Evolutionary conservation across 2,329 filamentous ascomycete genomes (phyloP).

Genomic region (Paecilomyces sp.): DNA sequence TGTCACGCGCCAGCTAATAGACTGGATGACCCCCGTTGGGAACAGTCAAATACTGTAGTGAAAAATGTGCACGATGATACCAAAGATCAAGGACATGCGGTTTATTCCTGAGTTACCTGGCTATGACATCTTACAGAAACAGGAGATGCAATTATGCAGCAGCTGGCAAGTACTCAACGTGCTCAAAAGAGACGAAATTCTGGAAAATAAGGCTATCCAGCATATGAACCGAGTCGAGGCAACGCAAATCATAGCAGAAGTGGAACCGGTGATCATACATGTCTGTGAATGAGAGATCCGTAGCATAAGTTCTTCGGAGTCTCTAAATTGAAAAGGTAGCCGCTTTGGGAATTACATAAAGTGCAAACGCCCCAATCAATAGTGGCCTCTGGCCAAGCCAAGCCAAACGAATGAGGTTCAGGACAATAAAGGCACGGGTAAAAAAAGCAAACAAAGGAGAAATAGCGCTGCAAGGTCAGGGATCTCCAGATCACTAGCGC

Average conservation of each 20-base stretch:
- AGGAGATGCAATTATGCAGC: neutral
- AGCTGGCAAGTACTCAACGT: neutral
- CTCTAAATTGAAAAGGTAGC: constrained; percentile 14
- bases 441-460: constrained; percentile 12
- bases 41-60: neutral
- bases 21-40: neutral
- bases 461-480: constrained; percentile 1
- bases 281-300: constrained; percentile 5
- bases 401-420: constrained; percentile 1
- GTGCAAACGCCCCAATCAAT: constrained; percentile 9
- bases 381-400: constrained; percentile 1
- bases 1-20: too few species aligned
- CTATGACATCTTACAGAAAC: neutral
- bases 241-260: neutral
- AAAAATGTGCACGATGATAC: neutral
- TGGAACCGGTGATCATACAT: constrained; percentile 10
- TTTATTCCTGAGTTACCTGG: neutral
- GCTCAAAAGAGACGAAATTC: neutral
- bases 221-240: neutral
- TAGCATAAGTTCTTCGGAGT: constrained; percentile 7
- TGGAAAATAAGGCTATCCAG: neutral
- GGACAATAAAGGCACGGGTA: constrained; percentile 15
- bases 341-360: constrained; percentile 15
- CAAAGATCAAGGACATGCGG: neutral
- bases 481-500: constrained; percentile 8